Evolutionary conservation across 352 stramenopile species (phyloP).

Genomic region (Pythium periplocum): DNA sequence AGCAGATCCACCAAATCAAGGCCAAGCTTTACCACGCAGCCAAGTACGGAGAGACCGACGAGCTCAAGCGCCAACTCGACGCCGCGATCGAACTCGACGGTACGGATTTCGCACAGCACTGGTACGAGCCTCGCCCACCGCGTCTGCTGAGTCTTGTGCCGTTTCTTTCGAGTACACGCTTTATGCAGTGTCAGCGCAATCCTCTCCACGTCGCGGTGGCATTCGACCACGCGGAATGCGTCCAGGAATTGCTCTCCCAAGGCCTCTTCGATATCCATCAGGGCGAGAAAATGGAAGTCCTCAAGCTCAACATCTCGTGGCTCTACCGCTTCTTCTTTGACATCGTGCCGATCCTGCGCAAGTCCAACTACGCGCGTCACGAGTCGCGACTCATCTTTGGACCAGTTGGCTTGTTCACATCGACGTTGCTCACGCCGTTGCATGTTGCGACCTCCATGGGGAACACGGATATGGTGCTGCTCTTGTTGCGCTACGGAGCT

Average conservation of each 20-base stretch:
- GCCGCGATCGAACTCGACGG: slow-evolving; percentile 52
- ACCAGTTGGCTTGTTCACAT: slow-evolving; percentile 44
- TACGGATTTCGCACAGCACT: slow-evolving; percentile 52
- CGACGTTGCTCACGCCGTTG: slow-evolving; percentile 63
- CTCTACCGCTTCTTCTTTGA: slow-evolving; percentile 67
- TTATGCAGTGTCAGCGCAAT: slow-evolving; percentile 52
- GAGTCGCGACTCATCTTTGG: slow-evolving; percentile 47
- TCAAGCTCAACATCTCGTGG: slow-evolving; percentile 61
- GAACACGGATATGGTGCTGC: slow-evolving; percentile 56
- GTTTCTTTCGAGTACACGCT: slow-evolving; percentile 3
- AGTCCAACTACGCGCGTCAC: slow-evolving; percentile 33
- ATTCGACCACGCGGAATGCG: slow-evolving; percentile 63
- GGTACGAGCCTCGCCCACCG: slow-evolving; percentile 38
- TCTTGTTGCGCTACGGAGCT: slow-evolving; percentile 54
- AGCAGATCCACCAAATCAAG: slow-evolving; percentile 45
- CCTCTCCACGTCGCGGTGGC: slow-evolving; percentile 70
- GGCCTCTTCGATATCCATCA: slow-evolving; percentile 64
- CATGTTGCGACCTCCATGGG: slow-evolving; percentile 70
- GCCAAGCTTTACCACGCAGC: slow-evolving; percentile 52
- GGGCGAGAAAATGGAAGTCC: slow-evolving; percentile 68
- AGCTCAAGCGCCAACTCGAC: slow-evolving; percentile 38
- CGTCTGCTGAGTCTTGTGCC: slow-evolving; percentile 7
- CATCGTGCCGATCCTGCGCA: slow-evolving; percentile 46
- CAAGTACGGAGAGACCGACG: slow-evolving; percentile 52
- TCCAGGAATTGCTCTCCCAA: slow-evolving; percentile 52